Conservation (phyloP, 1,284 basidiomycete species). For the Wolfiporia cocos region DNA sequence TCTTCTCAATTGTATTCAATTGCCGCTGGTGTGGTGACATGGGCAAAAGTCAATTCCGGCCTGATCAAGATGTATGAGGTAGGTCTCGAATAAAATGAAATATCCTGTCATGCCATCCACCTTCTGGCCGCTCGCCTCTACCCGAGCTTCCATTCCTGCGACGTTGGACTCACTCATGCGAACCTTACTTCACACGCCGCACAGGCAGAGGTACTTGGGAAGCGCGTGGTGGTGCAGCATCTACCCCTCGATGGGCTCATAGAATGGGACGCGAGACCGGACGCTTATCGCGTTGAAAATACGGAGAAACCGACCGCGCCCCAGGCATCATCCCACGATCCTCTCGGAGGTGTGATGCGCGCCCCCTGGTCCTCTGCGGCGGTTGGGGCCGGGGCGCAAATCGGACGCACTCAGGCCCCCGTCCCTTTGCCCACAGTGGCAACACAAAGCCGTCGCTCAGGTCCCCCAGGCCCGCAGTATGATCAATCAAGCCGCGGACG, state of each 20-base stretch:
- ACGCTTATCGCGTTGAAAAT: neutral
- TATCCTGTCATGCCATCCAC: neutral
- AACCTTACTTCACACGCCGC: neutral
- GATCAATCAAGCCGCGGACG: too few relatives aligned
- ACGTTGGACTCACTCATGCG: neutral
- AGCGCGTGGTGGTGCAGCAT: conserved; percentile 96
- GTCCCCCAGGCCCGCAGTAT: too few relatives aligned
- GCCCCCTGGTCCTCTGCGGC: conserved; percentile 17
- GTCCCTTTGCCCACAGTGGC: neutral
- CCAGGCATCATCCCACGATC: conserved; percentile 1
- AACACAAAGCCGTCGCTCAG: too few relatives aligned
- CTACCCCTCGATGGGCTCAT: conserved; percentile 81
- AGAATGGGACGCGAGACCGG: conserved; percentile 41
- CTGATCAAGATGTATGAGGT: conserved; percentile 95
- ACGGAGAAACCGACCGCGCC: neutral
- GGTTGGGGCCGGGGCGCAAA: neutral
- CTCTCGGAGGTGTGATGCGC: conserved; percentile 1
- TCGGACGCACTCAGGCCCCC: neutral
- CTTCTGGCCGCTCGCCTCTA: too few relatives aligned
- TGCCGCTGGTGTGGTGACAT: conserved; percentile 78
- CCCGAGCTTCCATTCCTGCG: too few relatives aligned
- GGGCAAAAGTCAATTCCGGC: conserved; percentile 87
- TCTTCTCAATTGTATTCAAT: conserved; percentile 89
- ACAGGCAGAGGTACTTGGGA: conserved; percentile 90
- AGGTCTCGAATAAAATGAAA: conserved; percentile 16